Evolutionary conservation across 176 grass and related monocot genomes (phyloP).

Genomic region (Oryza meridionalis): DNA sequence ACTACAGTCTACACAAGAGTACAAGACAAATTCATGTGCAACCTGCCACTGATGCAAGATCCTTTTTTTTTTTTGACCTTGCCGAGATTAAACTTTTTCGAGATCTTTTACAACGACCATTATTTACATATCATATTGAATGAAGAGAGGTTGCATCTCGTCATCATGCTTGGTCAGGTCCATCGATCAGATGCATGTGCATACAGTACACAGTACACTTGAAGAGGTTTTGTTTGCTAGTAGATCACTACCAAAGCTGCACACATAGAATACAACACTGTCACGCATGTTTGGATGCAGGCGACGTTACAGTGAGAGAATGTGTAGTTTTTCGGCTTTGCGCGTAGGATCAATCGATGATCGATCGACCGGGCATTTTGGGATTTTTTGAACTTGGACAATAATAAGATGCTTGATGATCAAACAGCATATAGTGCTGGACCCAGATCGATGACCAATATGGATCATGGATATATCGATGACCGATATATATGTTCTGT

Average conservation of each 20-base stretch:
- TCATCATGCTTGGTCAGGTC: background rate
- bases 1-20: too few relatives aligned
- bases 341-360: background rate
- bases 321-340: background rate
- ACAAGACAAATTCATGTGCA: background rate
- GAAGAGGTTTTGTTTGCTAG: background rate
- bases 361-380: background rate
- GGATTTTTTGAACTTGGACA: background rate
- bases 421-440: background rate
- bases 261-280: background rate
- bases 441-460: background rate
- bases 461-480: too few relatives aligned
- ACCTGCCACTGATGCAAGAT: background rate
- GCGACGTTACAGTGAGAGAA: background rate
- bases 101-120: background rate
- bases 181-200: background rate
- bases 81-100: background rate
- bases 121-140: too few relatives aligned
- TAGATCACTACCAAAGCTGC: background rate
- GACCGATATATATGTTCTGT: too few relatives aligned
- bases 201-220: background rate
- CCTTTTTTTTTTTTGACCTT: background rate
- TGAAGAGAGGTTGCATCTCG: background rate
- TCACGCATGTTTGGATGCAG: background rate
- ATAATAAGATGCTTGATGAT: background rate